Evolutionary conservation across 2,329 filamentous ascomycete genomes (phyloP).

Genomic region (Sclerotinia sclerotiorum): DNA sequence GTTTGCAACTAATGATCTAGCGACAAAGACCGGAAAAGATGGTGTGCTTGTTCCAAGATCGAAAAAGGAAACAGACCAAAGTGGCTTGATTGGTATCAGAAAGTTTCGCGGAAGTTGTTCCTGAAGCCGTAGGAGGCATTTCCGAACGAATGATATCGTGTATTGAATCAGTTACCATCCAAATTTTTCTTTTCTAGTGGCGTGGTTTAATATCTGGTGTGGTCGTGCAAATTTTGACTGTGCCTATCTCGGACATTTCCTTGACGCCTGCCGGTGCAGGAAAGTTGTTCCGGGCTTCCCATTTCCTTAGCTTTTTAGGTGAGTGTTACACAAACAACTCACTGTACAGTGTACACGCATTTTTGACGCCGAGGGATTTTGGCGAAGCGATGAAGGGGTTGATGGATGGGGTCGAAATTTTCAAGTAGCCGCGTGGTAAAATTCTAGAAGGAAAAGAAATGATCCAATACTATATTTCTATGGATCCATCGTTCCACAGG

Average conservation of each 20-base stretch:
- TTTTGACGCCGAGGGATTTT: slow-evolving; percentile 8
- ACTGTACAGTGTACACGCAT: background rate
- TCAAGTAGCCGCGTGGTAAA: background rate
- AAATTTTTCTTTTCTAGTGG: slow-evolving; percentile 8
- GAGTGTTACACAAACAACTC: background rate
- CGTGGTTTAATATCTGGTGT: slow-evolving; percentile 7
- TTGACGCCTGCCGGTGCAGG: slow-evolving; percentile 6
- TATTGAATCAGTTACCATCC: background rate
- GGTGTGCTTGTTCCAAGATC: slow-evolving; percentile 7
- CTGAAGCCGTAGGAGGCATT: slow-evolving; percentile 9
- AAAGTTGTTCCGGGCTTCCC: slow-evolving; percentile 7
- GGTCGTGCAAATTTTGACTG: slow-evolving; percentile 9
- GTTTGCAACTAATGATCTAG: slow-evolving; percentile 1
- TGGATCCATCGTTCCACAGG: background rate
- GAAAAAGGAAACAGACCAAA: background rate
- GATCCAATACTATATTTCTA: background rate
- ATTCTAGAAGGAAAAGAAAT: slow-evolving; percentile 5
- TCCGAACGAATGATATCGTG: slow-evolving; percentile 9
- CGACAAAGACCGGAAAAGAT: background rate
- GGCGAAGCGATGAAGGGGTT: slow-evolving; percentile 15
- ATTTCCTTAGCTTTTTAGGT: background rate
- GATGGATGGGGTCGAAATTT: background rate
- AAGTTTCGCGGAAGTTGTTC: slow-evolving; percentile 17
- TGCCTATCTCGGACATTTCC: background rate
- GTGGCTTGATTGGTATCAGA: slow-evolving; percentile 9